Evolutionary conservation across 768 basidiomycete genomes (phyloP).

Genomic region (Boletus sp.): DNA sequence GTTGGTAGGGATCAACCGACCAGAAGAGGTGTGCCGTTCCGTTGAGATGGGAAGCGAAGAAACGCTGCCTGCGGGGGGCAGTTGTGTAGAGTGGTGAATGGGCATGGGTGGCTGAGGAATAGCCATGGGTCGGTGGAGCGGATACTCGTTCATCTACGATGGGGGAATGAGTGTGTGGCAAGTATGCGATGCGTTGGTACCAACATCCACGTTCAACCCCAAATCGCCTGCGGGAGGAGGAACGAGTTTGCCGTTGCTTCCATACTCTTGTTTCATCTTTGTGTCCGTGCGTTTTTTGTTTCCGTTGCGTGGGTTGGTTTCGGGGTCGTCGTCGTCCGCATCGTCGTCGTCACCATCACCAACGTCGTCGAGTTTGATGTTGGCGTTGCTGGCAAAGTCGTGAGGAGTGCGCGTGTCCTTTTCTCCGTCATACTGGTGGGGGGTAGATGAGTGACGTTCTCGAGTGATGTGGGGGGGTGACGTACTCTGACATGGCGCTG

Average conservation of each 20-base stretch:
- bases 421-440: conserved; percentile 47
- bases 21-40: conserved; percentile 32
- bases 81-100: conserved; percentile 26
- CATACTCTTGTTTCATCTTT: conserved; percentile 32
- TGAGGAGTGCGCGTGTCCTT: conserved; percentile 45
- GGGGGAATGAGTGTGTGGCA: not conserved
- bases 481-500: conserved; percentile 58
- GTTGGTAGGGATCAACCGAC: conserved; percentile 30
- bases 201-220: conserved; percentile 24
- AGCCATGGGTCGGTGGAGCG: conserved; percentile 28
- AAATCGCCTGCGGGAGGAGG: conserved; percentile 18
- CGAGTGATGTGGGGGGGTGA: not conserved
- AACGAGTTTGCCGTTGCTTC: conserved; percentile 16
- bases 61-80: conserved; percentile 16
- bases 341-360: conserved; percentile 42
- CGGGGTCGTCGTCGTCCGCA: conserved; percentile 31
- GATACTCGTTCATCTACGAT: conserved; percentile 28
- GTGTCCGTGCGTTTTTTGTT: conserved; percentile 24
- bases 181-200: conserved; percentile 1
- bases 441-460: conserved; percentile 10
- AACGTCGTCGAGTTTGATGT: conserved; percentile 33
- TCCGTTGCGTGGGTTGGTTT: conserved; percentile 16
- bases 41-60: conserved; percentile 34
- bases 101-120: conserved; percentile 35
- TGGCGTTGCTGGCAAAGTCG: conserved; percentile 44